Conservation (phyloP, 768 basidiomycete genomes). For the Auriscalpium microsporum region DNA sequence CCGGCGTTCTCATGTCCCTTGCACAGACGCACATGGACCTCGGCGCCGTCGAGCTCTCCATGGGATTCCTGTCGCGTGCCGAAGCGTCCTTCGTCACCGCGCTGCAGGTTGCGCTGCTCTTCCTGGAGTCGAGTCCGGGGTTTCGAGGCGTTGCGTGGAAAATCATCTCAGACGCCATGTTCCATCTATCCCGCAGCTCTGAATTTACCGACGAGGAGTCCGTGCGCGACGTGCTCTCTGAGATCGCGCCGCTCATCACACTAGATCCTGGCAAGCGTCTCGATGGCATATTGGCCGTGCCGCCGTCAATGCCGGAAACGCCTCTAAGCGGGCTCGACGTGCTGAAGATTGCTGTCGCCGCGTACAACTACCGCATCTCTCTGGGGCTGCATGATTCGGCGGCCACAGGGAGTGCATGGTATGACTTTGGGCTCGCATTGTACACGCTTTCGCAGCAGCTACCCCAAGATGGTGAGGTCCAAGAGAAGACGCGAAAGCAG, state of each 20-base stretch:
- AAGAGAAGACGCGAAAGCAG: slow-evolving; percentile 30
- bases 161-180: slow-evolving; percentile 64
- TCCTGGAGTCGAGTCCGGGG: slow-evolving; percentile 46
- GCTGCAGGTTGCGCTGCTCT: slow-evolving; percentile 41
- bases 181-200: slow-evolving; percentile 49
- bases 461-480: slow-evolving; percentile 22
- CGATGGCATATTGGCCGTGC: slow-evolving; percentile 29
- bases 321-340: slow-evolving; percentile 26
- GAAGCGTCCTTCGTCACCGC: slow-evolving; percentile 62
- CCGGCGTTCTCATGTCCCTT: slow-evolving; percentile 64
- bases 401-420: slow-evolving; percentile 52
- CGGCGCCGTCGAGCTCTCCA: slow-evolving; percentile 52
- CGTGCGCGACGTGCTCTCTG: slow-evolving; percentile 27
- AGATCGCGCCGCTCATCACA: slow-evolving; percentile 31
- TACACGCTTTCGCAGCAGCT: slow-evolving; percentile 35
- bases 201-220: slow-evolving; percentile 37
- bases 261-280: slow-evolving; percentile 35
- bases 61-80: slow-evolving; percentile 70
- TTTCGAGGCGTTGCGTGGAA: slow-evolving; percentile 82
- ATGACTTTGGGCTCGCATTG: slow-evolving; percentile 63
- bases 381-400: slow-evolving; percentile 45
- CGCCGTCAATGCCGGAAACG: slow-evolving; percentile 13
- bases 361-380: slow-evolving; percentile 54
- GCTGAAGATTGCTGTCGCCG: slow-evolving; percentile 45
- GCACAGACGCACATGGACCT: slow-evolving; percentile 65